Conservation (phyloP, 1,284 basidiomycete species). For the Apiotrichum brassicae region DNA sequence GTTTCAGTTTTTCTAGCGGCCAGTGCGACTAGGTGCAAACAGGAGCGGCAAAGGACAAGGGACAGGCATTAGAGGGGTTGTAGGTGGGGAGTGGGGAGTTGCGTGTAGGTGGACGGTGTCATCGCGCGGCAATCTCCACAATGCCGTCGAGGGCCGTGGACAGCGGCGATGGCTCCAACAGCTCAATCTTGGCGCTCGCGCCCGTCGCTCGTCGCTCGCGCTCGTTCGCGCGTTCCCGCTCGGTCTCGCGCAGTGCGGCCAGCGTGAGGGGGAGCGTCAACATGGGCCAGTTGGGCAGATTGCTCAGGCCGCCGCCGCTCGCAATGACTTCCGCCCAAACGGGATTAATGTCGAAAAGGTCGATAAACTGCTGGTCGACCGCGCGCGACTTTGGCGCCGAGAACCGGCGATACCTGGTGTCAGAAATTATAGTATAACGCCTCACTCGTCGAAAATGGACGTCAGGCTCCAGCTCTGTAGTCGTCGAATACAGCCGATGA, state of each 20-base stretch:
- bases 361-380: conserved; percentile 55
- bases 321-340: conserved; percentile 37
- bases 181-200: neutral
- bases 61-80: too few relatives aligned
- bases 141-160: neutral
- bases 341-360: conserved; percentile 45
- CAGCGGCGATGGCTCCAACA: conserved; percentile 2
- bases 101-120: neutral
- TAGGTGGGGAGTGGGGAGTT: neutral
- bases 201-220: conserved; percentile 1
- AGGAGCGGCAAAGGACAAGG: too few relatives aligned
- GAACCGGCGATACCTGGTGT: conserved; percentile 48
- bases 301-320: conserved; percentile 28
- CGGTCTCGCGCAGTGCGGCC: conserved; percentile 6
- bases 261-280: conserved; percentile 25
- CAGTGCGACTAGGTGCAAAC: too few relatives aligned
- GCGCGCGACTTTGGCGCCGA: conserved; percentile 51
- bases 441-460: conserved; percentile 53
- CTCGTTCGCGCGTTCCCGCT: conserved; percentile 8
- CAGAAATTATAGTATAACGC: neutral
- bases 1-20: too few relatives aligned
- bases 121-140: conserved; percentile 10
- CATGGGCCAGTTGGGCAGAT: conserved; percentile 39
- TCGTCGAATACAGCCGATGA: conserved; percentile 53
- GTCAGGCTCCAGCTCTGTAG: conserved; percentile 53